Evolutionary conservation across 2,329 filamentous ascomycete genomes (phyloP).

Genomic region (Scedosporium aurantiacum): DNA sequence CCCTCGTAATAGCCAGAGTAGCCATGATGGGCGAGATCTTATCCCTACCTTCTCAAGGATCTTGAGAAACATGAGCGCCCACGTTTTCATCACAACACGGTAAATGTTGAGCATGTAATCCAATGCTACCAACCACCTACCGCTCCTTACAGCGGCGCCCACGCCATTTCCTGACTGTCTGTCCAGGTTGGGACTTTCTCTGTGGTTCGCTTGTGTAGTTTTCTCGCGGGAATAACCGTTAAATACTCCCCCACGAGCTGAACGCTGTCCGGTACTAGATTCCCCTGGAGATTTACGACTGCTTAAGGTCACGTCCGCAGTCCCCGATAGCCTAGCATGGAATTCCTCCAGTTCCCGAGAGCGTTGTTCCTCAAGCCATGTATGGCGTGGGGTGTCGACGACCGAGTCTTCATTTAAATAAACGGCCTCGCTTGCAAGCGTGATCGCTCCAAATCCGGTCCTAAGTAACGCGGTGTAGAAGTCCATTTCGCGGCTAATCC

Average conservation of each 20-base stretch:
- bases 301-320: neutral
- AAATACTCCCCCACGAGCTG: constrained; percentile 17
- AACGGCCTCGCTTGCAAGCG: constrained; percentile 89
- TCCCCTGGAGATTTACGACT: neutral
- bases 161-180: constrained; percentile 50
- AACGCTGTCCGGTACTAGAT: constrained; percentile 25
- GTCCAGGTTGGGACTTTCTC: constrained; percentile 19
- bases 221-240: constrained; percentile 62
- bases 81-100: constrained; percentile 48
- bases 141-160: constrained; percentile 66
- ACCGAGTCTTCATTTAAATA: constrained; percentile 82
- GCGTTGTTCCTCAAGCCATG: constrained; percentile 87
- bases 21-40: constrained; percentile 32
- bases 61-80: constrained; percentile 27
- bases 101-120: constrained; percentile 70
- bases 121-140: constrained; percentile 64
- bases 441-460: constrained; percentile 77
- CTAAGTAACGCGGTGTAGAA: constrained; percentile 87
- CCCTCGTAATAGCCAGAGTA: constrained; percentile 42
- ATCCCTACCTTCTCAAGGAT: constrained; percentile 13
- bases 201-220: constrained; percentile 47
- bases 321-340: constrained; percentile 14
- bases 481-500: constrained; percentile 78
- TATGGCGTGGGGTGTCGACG: constrained; percentile 63
- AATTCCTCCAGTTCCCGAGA: constrained; percentile 62